Conservation (phyloP, 495 filamentous ascomycete species). For the Aspergillus avenaceus region DNA sequence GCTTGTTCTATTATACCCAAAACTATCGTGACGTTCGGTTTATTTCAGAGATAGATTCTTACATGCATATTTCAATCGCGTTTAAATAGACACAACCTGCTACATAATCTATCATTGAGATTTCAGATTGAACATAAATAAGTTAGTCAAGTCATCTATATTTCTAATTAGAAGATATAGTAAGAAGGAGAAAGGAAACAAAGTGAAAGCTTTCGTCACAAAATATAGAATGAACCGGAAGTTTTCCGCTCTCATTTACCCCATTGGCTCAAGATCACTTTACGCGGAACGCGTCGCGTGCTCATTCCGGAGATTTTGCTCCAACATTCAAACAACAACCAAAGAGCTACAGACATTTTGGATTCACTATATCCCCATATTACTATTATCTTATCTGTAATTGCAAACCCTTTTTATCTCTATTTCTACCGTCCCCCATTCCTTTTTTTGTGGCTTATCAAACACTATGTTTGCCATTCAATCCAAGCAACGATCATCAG, state of each 20-base stretch:
- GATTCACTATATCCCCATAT: background rate
- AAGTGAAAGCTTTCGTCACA: too few species aligned
- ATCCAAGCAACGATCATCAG: slow-evolving; percentile 17
- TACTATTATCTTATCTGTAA: background rate
- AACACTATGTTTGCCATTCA: slow-evolving; percentile 39
- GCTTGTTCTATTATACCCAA: slow-evolving; percentile 26
- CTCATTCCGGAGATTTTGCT: background rate
- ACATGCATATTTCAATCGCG: too few species aligned
- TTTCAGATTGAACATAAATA: too few species aligned
- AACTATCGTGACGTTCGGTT: slow-evolving; percentile 15
- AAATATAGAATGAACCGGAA: background rate
- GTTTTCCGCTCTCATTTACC: background rate
- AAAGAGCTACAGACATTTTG: background rate
- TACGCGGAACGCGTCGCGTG: background rate
- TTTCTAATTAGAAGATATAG: too few species aligned
- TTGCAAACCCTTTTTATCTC: background rate
- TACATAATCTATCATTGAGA: too few species aligned
- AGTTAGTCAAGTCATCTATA: too few species aligned
- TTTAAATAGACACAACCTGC: too few species aligned
- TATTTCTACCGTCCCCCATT: background rate
- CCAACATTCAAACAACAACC: background rate
- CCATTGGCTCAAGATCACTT: background rate
- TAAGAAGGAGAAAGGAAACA: too few species aligned
- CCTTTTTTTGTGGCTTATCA: background rate
- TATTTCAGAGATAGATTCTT: too few species aligned